Percentiles rank a stretch among this genome's conserved stretches.
Evolutionary conservation across 257 asterid species (phyloP).

Genomic region (Nicotiana otophora): DNA sequence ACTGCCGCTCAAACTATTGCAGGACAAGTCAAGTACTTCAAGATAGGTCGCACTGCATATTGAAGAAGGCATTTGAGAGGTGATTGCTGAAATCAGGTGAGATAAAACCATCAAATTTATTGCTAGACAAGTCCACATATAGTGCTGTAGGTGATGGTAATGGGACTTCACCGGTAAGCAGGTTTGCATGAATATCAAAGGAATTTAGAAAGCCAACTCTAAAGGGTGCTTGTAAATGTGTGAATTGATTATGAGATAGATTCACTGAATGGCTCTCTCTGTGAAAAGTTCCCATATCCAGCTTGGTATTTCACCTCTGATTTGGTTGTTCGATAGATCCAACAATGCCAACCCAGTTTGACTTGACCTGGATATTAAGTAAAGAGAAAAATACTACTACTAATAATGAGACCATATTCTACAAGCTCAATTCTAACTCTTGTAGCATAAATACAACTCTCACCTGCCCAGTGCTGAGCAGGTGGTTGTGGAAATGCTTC

Average conservation of each 20-base stretch:
- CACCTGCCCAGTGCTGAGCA: too few relatives aligned
- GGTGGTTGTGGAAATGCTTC: too few relatives aligned
- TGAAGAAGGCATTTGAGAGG: constrained; percentile 22
- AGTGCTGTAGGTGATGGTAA: neutral
- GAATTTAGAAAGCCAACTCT: neutral
- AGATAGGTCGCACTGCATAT: constrained; percentile 39
- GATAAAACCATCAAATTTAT: constrained; percentile 24
- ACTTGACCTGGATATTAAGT: too few relatives aligned
- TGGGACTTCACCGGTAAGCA: neutral
- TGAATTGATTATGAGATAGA: constrained; percentile 28
- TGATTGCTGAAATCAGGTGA: constrained; percentile 17
- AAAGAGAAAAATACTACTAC: too few relatives aligned
- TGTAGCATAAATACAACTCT: too few relatives aligned
- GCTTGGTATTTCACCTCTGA: neutral
- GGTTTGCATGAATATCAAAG: neutral
- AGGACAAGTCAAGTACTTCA: constrained; percentile 45
- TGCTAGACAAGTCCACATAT: neutral
- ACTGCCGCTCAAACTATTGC: constrained; percentile 32
- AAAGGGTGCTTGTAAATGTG: neutral
- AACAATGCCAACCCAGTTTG: constrained; percentile 7
- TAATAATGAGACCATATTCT: too few relatives aligned
- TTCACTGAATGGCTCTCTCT: constrained; percentile 23
- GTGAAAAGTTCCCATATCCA: neutral
- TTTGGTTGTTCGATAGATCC: constrained; percentile 21
- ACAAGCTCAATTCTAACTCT: too few relatives aligned